Evolutionary conservation across 2,329 filamentous ascomycete genomes (phyloP), one percentile per base, ranked within the genome.

Genomic region (Colletotrichum cereale): DNA sequence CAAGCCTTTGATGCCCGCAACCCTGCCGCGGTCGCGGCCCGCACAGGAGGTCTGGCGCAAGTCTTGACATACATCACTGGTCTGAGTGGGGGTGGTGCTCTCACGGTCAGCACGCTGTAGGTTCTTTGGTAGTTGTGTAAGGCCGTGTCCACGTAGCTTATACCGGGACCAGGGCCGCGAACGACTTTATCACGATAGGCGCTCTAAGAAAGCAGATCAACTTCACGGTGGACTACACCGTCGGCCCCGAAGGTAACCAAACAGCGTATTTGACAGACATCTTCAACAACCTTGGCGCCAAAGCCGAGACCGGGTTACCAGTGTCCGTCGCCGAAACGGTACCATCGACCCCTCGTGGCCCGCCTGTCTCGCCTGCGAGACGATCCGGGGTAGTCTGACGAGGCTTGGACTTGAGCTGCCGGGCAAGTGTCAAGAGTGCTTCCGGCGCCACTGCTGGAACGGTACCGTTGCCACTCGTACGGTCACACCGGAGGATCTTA

Each of bases 281-380:
- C 2, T 78, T 78, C 0, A 72, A 77, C 14, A 75, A 75, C 14
- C 48, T 67, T 0, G 77, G 72, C 14, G 66, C 72, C 18, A 79
- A 79, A 10, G 76, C 67, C 6, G 75, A 78, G 47, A 56, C 71
- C 0, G 74, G 75, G 3, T 75, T 79, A 21, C 74, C 77, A 0
- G 75, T 79, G 2, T 76, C 76, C 8, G 77, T 77, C 0, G 72
- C 72, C 1, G 77, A 79, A 97, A 97, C 79, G 89, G 87, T 40
- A 94, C 93, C 0, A 76, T 90, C 1, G 92, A 96, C 77, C 75
- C 80, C 0, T 80, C 90, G 57, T 98, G 95, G 94, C 86, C 90
- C 0, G 85, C 89, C 0, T 98, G 95, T 76, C 90, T 96, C 2
- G 93, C 90, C 5, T 98, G 95, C 80, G 95, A 94, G 0, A 89